A percentile compares a stretch with the other conserved stretches of the same genome.
Evolutionary conservation across 192 early-diverging fungal species (phyloP).

Genomic region (Paraglomus brasilianum): DNA sequence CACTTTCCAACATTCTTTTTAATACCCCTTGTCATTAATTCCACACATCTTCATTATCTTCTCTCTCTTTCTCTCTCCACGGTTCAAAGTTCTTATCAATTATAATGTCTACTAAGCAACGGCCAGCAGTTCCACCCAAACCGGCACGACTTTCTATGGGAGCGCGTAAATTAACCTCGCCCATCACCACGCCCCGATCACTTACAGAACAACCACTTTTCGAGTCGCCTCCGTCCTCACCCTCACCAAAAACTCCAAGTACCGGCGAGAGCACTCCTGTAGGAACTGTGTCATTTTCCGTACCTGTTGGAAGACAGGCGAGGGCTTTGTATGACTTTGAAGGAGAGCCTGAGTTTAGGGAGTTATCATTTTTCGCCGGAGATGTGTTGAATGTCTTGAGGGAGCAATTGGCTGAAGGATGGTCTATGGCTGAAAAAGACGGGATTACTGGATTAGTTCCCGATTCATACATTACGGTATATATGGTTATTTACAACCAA

Average conservation of each 20-base stretch:
- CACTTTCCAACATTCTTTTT: no score
- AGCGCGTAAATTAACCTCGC: not conserved
- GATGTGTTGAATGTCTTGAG: constrained; percentile 43
- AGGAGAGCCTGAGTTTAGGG: constrained; percentile 40
- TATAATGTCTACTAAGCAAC: not conserved
- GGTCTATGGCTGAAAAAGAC: constrained; percentile 46
- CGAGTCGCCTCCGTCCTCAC: constrained; percentile 6
- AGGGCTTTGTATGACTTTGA: constrained; percentile 45
- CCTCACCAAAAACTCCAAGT: not conserved
- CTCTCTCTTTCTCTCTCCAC: no score
- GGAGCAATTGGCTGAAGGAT: constrained; percentile 41
- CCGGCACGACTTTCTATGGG: constrained; percentile 23
- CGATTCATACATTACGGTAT: constrained; percentile 45
- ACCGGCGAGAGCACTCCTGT: not conserved
- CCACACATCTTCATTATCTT: no score
- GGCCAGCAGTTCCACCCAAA: constrained; percentile 21
- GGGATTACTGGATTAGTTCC: constrained; percentile 43
- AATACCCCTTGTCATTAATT: no score
- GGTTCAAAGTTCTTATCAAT: no score
- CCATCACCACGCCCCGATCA: not conserved
- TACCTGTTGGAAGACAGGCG: constrained; percentile 41
- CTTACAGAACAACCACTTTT: not conserved
- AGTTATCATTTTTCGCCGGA: constrained; percentile 42
- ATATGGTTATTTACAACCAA: not conserved
- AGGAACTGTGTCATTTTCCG: constrained; percentile 11